Evolutionary conservation across 345 rosid species (phyloP).

Genomic region (Adansonia digitata): DNA sequence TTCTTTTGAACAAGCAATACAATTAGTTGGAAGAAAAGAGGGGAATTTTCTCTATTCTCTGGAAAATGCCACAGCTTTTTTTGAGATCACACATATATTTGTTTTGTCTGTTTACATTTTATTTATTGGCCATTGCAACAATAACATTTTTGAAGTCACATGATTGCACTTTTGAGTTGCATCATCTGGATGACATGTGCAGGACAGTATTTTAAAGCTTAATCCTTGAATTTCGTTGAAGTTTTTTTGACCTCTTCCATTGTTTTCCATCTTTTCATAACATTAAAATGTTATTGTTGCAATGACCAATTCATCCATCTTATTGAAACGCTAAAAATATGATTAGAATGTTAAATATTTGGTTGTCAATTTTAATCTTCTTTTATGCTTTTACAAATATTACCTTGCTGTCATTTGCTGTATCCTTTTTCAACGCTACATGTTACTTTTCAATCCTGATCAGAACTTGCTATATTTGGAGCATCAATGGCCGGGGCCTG

Average conservation of each 20-base stretch:
- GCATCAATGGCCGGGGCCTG: conserved; percentile 96
- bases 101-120: neutral
- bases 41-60: neutral
- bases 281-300: neutral
- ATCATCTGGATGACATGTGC: neutral
- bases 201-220: neutral
- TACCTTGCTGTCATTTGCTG: neutral
- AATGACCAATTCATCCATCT: neutral
- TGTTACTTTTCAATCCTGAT: conserved; percentile 13
- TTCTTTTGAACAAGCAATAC: neutral
- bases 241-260: neutral
- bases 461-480: conserved; percentile 86
- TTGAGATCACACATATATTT: neutral
- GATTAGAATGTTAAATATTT: neutral
- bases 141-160: neutral
- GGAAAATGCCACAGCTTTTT: neutral
- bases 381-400: neutral
- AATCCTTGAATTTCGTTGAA: neutral
- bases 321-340: neutral
- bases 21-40: neutral
- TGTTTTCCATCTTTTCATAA: neutral
- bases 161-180: neutral
- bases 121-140: neutral
- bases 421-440: conserved; percentile 6
- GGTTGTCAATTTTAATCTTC: neutral